A percentile compares a stretch with the other conserved stretches of the same genome.
Evolutionary conservation across 2,329 filamentous ascomycete species (phyloP).

Genomic region (Stemphylium beticola): DNA sequence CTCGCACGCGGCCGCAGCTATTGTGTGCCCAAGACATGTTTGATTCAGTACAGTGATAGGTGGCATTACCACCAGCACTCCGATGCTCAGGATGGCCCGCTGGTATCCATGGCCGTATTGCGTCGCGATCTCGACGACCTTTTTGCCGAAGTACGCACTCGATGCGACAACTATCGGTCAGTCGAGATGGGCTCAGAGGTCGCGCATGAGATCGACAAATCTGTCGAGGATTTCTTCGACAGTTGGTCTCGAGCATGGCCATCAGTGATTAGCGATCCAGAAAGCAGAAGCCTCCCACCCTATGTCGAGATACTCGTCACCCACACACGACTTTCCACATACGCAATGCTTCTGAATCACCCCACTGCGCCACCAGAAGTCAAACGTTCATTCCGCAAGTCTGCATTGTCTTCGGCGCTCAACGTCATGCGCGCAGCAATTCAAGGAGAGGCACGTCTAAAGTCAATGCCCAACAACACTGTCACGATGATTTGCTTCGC

Average conservation of each 20-base stretch:
- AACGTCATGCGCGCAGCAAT: slow-evolving; percentile 77
- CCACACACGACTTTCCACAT: slow-evolving; percentile 76
- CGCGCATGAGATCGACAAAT: slow-evolving; percentile 51
- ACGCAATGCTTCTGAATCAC: slow-evolving; percentile 76
- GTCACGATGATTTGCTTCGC: slow-evolving; percentile 81
- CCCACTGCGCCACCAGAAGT: slow-evolving; percentile 73
- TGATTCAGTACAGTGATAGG: slow-evolving; percentile 70
- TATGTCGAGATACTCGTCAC: slow-evolving; percentile 77
- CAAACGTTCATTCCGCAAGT: slow-evolving; percentile 74
- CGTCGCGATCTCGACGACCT: slow-evolving; percentile 68
- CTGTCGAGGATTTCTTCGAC: slow-evolving; percentile 70
- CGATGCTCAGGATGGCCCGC: slow-evolving; percentile 71
- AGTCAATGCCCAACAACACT: slow-evolving; percentile 80
- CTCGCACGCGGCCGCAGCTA: slow-evolving; percentile 72
- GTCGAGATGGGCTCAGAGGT: slow-evolving; percentile 60
- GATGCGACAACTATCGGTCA: slow-evolving; percentile 65
- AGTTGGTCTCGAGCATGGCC: slow-evolving; percentile 69
- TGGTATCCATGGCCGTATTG: slow-evolving; percentile 73
- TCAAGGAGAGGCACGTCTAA: slow-evolving; percentile 71
- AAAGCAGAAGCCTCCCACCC: slow-evolving; percentile 65
- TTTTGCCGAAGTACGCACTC: slow-evolving; percentile 63
- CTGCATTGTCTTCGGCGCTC: slow-evolving; percentile 73
- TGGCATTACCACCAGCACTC: slow-evolving; percentile 71
- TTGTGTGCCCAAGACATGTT: slow-evolving; percentile 69
- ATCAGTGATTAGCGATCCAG: slow-evolving; percentile 26